phyloP scores from a whole-genome alignment of 345 rosid species.

The Stellera chamaejasme region DNA sequence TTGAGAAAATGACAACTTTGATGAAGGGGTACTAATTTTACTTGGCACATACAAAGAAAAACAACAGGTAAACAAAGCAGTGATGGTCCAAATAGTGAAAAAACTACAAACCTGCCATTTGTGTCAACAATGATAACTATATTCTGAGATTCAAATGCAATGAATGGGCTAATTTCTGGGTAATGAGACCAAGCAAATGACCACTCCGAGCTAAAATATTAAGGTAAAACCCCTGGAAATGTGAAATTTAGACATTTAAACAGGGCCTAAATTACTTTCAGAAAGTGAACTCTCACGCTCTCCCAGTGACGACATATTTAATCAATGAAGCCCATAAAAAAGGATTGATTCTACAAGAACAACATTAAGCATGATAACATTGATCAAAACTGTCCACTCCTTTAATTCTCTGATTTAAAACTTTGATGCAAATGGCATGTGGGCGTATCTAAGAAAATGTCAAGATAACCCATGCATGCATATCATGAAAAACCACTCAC shows the following conservation, averaged over 20 bases:
- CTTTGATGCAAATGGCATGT: too few species aligned
- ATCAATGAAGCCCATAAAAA: too few species aligned
- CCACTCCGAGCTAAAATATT: slow-evolving; percentile 98
- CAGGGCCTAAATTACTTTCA: too few species aligned
- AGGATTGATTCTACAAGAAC: too few species aligned
- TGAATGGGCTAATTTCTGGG: slow-evolving; percentile 62
- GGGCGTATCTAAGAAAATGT: too few species aligned
- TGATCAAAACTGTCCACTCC: too few species aligned
- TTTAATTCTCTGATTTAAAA: too few species aligned
- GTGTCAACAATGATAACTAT: slow-evolving; percentile 59
- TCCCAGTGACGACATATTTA: neutral
- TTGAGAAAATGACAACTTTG: too few species aligned
- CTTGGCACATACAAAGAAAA: too few species aligned
- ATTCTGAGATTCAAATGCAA: slow-evolving; percentile 77
- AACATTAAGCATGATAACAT: too few species aligned
- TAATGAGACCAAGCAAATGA: slow-evolving; percentile 84
- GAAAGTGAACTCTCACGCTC: neutral
- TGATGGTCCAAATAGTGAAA: neutral
- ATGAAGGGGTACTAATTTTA: too few species aligned
- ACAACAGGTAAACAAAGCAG: neutral
- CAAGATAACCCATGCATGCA: too few species aligned
- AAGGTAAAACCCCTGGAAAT: slow-evolving; percentile 72
- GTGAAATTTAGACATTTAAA: slow-evolving; percentile 1
- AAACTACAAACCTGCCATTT: slow-evolving; percentile 65
- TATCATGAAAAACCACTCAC: slow-evolving; percentile 23